A percentile compares a stretch with the other conserved stretches of the same genome.
These are phyloP conservation scores for Paramyrothecium roridum DNA, from an alignment of 2,329 filamentous ascomycete species.

Conservation along the genomic window DNA sequence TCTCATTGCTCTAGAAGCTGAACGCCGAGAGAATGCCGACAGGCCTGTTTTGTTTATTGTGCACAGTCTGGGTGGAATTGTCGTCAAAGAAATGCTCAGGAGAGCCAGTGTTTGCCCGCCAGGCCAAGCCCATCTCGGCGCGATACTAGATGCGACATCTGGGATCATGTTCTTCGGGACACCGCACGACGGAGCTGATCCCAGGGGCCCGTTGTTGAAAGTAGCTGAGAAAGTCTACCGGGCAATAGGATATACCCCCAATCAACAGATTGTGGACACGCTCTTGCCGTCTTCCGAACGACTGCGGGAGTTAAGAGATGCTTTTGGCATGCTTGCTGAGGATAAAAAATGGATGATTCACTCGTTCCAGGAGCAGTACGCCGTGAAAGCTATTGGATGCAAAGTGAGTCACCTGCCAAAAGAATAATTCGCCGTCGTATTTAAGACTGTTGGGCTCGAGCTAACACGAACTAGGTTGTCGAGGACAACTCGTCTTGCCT, in stretches of 20 bases:
- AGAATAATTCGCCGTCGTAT: no score
- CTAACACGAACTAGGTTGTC: constrained; percentile 18
- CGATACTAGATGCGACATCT: constrained; percentile 15
- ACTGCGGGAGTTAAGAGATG: constrained; percentile 24
- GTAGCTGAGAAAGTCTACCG: constrained; percentile 10
- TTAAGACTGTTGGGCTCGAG: no score
- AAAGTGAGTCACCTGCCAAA: neutral
- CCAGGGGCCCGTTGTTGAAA: constrained; percentile 15
- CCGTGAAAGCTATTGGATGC: neutral
- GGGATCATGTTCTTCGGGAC: constrained; percentile 31
- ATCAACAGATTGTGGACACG: constrained; percentile 27
- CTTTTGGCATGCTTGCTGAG: constrained; percentile 23
- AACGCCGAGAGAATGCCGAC: constrained; percentile 13
- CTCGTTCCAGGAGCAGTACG: constrained; percentile 29
- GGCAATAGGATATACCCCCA: constrained; percentile 17
- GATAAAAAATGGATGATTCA: constrained; percentile 26
- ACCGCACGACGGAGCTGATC: constrained; percentile 24
- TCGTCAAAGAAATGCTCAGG: constrained; percentile 22
- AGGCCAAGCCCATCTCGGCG: constrained; percentile 6
- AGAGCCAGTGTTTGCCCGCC: constrained; percentile 6
- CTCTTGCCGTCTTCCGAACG: constrained; percentile 29
- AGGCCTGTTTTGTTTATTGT: constrained; percentile 25
- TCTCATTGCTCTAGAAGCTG: constrained; percentile 25
- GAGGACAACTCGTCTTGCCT: constrained; percentile 33
- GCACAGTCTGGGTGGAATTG: constrained; percentile 30